Conservation (phyloP, 441 rosid species). For the Jatropha podagrica region DNA sequence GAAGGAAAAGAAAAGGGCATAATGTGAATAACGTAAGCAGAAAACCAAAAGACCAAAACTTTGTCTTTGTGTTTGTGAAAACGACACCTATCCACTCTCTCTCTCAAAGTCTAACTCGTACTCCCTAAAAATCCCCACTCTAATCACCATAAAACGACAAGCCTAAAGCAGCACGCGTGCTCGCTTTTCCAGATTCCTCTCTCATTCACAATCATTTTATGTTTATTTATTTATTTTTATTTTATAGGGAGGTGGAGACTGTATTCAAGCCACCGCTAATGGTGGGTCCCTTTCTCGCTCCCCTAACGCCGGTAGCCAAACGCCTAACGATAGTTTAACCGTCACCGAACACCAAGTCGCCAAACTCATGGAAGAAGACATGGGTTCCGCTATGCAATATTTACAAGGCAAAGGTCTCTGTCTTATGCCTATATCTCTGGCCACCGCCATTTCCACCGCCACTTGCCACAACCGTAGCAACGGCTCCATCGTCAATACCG, state of each 20-base stretch:
- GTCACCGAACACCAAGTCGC: slow-evolving; percentile 82
- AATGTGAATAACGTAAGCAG: slow-evolving; percentile 14
- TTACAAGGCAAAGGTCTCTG: slow-evolving; percentile 94
- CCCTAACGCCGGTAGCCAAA: slow-evolving; percentile 27
- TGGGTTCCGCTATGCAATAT: slow-evolving; percentile 98
- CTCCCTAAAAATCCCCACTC: background rate
- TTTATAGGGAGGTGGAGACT: slow-evolving; percentile 48
- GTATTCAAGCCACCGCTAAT: slow-evolving; percentile 37
- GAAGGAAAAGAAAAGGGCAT: background rate
- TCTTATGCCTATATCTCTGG: slow-evolving; percentile 94
- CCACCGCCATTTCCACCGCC: slow-evolving; percentile 76
- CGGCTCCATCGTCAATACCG: slow-evolving; percentile 18
- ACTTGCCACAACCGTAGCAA: slow-evolving; percentile 48
- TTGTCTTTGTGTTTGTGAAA: background rate
- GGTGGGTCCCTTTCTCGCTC: slow-evolving; percentile 31
- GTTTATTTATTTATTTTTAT: background rate
- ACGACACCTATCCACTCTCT: background rate
- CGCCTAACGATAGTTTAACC: slow-evolving; percentile 39
- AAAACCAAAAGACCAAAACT: background rate
- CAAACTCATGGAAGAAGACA: slow-evolving; percentile 90
- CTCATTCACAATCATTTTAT: background rate
- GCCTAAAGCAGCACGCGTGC: slow-evolving; percentile 77
- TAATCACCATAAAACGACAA: slow-evolving; percentile 49
- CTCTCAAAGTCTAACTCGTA: background rate
- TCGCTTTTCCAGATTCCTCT: slow-evolving; percentile 46